Conservation (phyloP, 2,329 filamentous ascomycete species). For the Aspergillus bombycis region DNA sequence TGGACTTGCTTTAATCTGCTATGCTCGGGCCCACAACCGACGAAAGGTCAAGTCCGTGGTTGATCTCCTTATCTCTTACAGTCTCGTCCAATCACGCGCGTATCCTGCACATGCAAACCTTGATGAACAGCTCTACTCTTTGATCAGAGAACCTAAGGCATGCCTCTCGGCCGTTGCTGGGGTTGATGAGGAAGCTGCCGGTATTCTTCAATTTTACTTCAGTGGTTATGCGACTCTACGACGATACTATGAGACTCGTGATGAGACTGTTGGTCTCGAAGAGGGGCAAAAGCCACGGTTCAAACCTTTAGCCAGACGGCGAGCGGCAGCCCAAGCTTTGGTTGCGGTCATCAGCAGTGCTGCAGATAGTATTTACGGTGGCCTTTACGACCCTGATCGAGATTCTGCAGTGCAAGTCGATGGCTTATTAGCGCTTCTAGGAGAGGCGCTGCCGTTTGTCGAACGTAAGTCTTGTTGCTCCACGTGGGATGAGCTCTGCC, state of each 20-base stretch:
- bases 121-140: slow-evolving; percentile 69
- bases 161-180: slow-evolving; percentile 73
- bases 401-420: slow-evolving; percentile 88
- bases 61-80: slow-evolving; percentile 84
- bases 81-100: slow-evolving; percentile 78
- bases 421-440: slow-evolving; percentile 78
- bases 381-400: slow-evolving; percentile 78
- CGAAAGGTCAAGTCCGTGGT: slow-evolving; percentile 83
- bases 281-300: slow-evolving; percentile 47
- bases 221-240: slow-evolving; percentile 91
- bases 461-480: slow-evolving; percentile 50
- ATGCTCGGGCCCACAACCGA: slow-evolving; percentile 77
- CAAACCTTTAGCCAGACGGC: slow-evolving; percentile 63
- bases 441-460: slow-evolving; percentile 79
- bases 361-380: slow-evolving; percentile 87
- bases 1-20: slow-evolving; percentile 87
- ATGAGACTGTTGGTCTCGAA: slow-evolving; percentile 57
- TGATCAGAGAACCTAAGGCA: slow-evolving; percentile 72
- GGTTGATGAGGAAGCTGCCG: slow-evolving; percentile 78
- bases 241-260: slow-evolving; percentile 86
- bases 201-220: slow-evolving; percentile 80
- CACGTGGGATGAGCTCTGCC: not conserved
- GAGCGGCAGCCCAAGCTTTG: slow-evolving; percentile 72
- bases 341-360: slow-evolving; percentile 84
- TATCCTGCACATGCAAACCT: slow-evolving; percentile 74